Conservation (phyloP, 805 yeast genomes). For the Pichia pseudocactophila region DNA sequence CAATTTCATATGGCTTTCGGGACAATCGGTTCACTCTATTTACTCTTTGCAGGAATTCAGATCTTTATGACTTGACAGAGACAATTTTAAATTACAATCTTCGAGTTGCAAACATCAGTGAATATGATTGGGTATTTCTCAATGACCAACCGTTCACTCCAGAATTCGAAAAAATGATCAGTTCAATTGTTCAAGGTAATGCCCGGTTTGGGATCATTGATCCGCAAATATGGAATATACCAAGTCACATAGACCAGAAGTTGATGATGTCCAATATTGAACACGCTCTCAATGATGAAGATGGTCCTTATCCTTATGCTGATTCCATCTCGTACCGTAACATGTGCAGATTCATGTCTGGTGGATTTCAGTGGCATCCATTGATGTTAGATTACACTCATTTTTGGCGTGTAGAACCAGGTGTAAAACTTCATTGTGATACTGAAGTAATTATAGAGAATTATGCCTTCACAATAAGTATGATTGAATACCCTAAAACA, state of each 20-base stretch:
- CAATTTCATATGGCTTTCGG: not conserved
- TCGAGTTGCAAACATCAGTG: constrained; percentile 50
- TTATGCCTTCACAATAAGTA: constrained; percentile 68
- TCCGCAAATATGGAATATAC: constrained; percentile 59
- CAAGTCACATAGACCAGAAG: constrained; percentile 27
- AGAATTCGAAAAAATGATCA: constrained; percentile 42
- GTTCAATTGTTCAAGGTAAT: constrained; percentile 47
- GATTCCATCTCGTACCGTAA: constrained; percentile 60
- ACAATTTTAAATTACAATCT: constrained; percentile 58
- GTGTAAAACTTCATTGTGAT: constrained; percentile 67
- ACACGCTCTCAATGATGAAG: constrained; percentile 17
- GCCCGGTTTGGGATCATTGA: constrained; percentile 58
- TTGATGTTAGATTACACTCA: constrained; percentile 62
- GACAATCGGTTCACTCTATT: constrained; percentile 45
- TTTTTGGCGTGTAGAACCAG: constrained; percentile 93
- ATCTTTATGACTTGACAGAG: constrained; percentile 45
- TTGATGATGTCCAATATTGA: constrained; percentile 16
- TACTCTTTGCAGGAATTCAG: constrained; percentile 62
- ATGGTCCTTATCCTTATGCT: constrained; percentile 49
- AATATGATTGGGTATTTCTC: constrained; percentile 74
- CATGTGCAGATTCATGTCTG: constrained; percentile 86
- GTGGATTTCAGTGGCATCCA: constrained; percentile 70
- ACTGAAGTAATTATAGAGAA: constrained; percentile 34
- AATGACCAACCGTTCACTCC: constrained; percentile 59
- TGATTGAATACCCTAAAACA: constrained; percentile 62